phyloP scores from a whole-genome alignment of 176 grass and related monocot species.

The Eleusine indica region DNA sequence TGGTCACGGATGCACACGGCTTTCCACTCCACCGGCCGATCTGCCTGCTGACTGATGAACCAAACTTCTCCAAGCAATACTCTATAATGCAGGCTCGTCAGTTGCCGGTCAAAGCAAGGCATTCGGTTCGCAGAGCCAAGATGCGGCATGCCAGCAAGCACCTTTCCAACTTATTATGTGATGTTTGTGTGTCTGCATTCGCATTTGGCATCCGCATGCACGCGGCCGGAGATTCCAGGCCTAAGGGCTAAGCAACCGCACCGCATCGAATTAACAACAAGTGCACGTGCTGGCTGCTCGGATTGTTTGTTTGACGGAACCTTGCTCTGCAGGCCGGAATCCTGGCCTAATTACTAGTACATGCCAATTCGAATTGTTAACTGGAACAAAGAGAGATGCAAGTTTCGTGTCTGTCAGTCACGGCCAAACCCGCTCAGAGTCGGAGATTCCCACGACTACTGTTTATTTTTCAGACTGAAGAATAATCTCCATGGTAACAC shows the following conservation, averaged over 20 bases:
- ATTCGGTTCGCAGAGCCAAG: no score
- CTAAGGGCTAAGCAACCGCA: constrained; percentile 14
- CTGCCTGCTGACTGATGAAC: neutral
- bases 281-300: neutral
- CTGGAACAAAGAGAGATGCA: neutral
- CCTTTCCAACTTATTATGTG: neutral
- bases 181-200: neutral
- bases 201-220: neutral
- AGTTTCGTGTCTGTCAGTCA: neutral
- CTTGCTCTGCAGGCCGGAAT: constrained; percentile 4
- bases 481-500: no score
- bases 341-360: neutral
- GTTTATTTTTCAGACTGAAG: neutral
- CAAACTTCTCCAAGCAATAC: neutral
- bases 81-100: neutral
- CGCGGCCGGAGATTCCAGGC: neutral
- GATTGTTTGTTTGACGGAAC: neutral
- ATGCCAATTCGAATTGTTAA: neutral
- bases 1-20: constrained; percentile 20
- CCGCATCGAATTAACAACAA: neutral
- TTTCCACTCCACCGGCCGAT: neutral
- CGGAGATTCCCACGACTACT: neutral
- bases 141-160: neutral
- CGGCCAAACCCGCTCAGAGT: neutral
- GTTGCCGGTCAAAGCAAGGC: constrained; percentile 22